Evolutionary conservation across 345 rosid genomes (phyloP).

Genomic region (Eucalyptus guilfoylei): DNA sequence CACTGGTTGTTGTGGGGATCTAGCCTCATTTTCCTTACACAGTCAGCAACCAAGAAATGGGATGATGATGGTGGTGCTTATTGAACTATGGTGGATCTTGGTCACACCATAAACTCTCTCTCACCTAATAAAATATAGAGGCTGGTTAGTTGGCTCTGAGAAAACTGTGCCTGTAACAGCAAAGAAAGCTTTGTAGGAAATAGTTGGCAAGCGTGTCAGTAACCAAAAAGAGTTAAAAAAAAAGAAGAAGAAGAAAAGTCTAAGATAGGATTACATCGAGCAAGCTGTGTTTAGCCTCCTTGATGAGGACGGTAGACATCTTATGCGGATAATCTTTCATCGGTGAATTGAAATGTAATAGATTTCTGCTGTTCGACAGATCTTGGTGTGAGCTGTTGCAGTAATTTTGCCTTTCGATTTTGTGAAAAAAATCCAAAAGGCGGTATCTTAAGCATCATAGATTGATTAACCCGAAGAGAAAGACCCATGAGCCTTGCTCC

Average conservation of each 20-base stretch:
- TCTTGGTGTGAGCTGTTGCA: neutral
- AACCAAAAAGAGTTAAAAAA: neutral
- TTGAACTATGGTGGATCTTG: neutral
- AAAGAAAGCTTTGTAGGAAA: slow-evolving; percentile 28
- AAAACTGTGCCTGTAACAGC: slow-evolving; percentile 28
- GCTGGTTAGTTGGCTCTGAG: neutral
- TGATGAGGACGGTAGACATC: slow-evolving; percentile 35
- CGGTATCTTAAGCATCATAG: neutral
- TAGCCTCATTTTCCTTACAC: neutral
- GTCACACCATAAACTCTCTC: neutral
- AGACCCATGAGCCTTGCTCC: slow-evolving; percentile 3
- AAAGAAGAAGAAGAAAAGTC: slow-evolving; percentile 1
- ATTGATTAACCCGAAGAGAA: neutral
- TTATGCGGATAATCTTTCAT: neutral
- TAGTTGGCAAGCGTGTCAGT: slow-evolving; percentile 83
- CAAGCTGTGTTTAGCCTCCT: slow-evolving; percentile 44
- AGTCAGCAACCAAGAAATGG: neutral
- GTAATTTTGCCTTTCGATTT: neutral
- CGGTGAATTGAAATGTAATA: neutral
- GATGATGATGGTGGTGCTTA: neutral
- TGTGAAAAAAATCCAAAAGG: neutral
- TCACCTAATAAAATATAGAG: neutral
- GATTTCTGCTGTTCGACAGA: neutral
- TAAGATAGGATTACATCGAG: slow-evolving; percentile 7
- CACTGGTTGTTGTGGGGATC: neutral